Evolutionary conservation across 2,329 filamentous ascomycete genomes (phyloP).

Genomic region (Blumeriella jaapii): DNA sequence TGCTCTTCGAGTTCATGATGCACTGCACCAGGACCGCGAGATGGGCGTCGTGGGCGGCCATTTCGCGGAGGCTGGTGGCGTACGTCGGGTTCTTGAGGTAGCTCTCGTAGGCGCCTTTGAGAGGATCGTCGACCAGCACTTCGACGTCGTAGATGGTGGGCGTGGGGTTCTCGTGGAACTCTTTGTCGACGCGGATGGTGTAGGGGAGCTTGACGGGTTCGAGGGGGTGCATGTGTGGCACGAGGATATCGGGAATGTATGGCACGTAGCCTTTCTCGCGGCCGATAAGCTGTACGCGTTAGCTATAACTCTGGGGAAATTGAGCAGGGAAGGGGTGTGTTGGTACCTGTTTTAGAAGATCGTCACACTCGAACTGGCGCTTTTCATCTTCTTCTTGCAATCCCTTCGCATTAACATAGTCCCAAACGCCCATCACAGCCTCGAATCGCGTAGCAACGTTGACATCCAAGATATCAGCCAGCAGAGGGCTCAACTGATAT

Average conservation of each 20-base stretch:
- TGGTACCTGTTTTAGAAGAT: slow-evolving; percentile 62
- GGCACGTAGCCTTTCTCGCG: slow-evolving; percentile 76
- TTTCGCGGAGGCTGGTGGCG: slow-evolving; percentile 61
- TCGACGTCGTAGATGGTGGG: slow-evolving; percentile 85
- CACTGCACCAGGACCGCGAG: slow-evolving; percentile 74
- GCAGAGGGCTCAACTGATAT: slow-evolving; percentile 64
- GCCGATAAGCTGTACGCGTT: slow-evolving; percentile 48
- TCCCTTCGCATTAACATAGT: slow-evolving; percentile 78
- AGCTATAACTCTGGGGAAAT: not conserved
- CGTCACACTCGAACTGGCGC: slow-evolving; percentile 82
- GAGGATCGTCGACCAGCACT: slow-evolving; percentile 73
- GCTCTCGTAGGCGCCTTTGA: slow-evolving; percentile 53
- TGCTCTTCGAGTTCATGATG: slow-evolving; percentile 73
- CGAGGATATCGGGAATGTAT: slow-evolving; percentile 68
- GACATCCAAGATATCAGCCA: slow-evolving; percentile 78
- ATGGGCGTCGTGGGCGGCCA: slow-evolving; percentile 71
- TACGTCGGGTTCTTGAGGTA: slow-evolving; percentile 61
- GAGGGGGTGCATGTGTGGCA: slow-evolving; percentile 65
- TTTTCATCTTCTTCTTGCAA: slow-evolving; percentile 94
- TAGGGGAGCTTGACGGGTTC: slow-evolving; percentile 77
- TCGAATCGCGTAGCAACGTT: slow-evolving; percentile 79
- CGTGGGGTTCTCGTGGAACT: slow-evolving; percentile 61
- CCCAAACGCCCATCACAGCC: slow-evolving; percentile 85
- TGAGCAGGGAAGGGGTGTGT: no score
- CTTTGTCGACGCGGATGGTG: slow-evolving; percentile 85